These are phyloP conservation scores for Pichia manshurica DNA, from an alignment of 805 yeast genomes.

Conservation along the genomic window DNA sequence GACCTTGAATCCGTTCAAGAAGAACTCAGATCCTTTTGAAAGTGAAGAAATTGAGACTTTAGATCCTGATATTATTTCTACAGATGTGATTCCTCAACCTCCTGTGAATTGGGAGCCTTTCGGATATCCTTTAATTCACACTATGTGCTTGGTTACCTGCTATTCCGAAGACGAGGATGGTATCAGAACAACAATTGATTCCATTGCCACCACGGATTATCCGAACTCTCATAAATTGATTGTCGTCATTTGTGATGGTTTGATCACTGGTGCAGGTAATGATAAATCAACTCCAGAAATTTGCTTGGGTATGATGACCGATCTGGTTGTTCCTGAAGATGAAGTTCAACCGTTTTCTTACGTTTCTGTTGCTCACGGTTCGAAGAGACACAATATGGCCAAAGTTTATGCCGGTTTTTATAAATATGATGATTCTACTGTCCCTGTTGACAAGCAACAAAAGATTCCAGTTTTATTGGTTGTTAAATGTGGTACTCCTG, in stretches of 20 bases:
- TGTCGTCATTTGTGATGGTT: constrained; percentile 85
- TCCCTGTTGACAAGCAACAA: constrained; percentile 77
- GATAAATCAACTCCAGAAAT: constrained; percentile 85
- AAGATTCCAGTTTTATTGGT: constrained; percentile 72
- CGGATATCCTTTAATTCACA: constrained; percentile 71
- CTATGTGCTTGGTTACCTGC: constrained; percentile 79
- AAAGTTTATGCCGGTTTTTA: constrained; percentile 94
- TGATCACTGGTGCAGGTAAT: constrained; percentile 92
- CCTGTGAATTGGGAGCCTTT: constrained; percentile 85
- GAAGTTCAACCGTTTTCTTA: constrained; percentile 80
- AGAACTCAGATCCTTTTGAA: constrained; percentile 21
- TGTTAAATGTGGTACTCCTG: constrained; percentile 86
- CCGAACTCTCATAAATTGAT: constrained; percentile 92
- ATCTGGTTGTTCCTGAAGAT: constrained; percentile 62
- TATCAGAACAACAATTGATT: constrained; percentile 81
- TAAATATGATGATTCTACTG: constrained; percentile 69
- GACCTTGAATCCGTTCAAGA: constrained; percentile 9
- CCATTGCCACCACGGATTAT: constrained; percentile 89
- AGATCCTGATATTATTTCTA: constrained; percentile 56
- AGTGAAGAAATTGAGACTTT: constrained; percentile 41
- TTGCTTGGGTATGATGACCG: constrained; percentile 80
- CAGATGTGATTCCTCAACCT: constrained; percentile 86
- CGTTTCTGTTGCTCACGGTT: constrained; percentile 92
- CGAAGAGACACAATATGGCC: constrained; percentile 96
- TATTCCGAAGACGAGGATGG: constrained; percentile 91